A percentile compares a stretch with the other conserved stretches of the same genome.
Evolutionary conservation across 2,329 filamentous ascomycete species (phyloP).

Genomic region (Ophiocordyceps sinensis): DNA sequence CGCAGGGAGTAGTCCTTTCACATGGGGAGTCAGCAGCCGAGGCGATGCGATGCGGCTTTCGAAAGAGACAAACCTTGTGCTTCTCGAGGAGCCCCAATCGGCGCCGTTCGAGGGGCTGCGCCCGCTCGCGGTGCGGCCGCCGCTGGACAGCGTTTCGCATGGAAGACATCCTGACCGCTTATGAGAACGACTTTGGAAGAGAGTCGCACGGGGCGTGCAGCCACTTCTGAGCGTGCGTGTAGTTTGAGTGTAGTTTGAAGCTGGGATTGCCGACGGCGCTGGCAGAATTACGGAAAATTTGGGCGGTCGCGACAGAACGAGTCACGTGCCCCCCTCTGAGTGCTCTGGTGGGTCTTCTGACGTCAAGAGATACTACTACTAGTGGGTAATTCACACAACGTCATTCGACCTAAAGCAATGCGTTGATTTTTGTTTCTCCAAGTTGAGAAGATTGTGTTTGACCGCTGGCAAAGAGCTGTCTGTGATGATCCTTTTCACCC

Average conservation of each 20-base stretch:
- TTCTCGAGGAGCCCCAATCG: slow-evolving; percentile 92
- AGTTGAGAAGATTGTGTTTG: no score
- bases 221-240: not conserved
- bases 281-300: not conserved
- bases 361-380: no score
- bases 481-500: no score
- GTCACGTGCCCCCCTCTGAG: no score
- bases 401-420: no score
- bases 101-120: slow-evolving; percentile 68
- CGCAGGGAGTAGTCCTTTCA: slow-evolving; percentile 48
- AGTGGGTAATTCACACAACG: no score
- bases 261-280: not conserved
- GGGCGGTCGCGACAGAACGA: not conserved
- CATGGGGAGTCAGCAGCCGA: not conserved
- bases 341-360: no score
- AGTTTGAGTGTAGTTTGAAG: not conserved
- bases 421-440: no score
- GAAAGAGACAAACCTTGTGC: slow-evolving; percentile 53
- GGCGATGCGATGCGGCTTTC: slow-evolving; percentile 2
- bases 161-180: slow-evolving; percentile 31
- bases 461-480: no score
- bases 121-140: slow-evolving; percentile 80
- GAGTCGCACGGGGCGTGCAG: not conserved
- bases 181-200: not conserved
- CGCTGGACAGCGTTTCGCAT: slow-evolving; percentile 55